These are phyloP conservation scores for Murraya koenigii DNA, from an alignment of 345 rosid genomes.

Conservation along the genomic window DNA sequence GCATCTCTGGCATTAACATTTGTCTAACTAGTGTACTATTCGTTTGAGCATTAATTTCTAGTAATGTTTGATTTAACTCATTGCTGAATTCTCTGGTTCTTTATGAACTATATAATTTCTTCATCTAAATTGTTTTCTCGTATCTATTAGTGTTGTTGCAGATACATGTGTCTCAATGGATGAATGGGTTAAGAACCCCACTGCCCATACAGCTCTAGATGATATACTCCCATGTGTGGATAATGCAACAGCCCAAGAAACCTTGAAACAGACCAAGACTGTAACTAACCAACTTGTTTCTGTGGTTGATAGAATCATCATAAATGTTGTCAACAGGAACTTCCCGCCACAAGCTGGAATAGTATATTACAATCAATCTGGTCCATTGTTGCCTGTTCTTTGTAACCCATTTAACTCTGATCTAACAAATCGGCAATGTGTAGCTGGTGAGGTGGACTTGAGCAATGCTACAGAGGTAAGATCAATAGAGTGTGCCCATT, in stretches of 20 bases:
- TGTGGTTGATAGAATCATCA: slow-evolving; percentile 50
- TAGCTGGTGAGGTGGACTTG: slow-evolving; percentile 62
- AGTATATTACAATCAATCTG: slow-evolving; percentile 76
- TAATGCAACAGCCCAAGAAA: slow-evolving; percentile 85
- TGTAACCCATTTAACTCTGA: slow-evolving; percentile 82
- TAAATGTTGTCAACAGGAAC: slow-evolving; percentile 50
- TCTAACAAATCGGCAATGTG: slow-evolving; percentile 54
- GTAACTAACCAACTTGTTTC: slow-evolving; percentile 57
- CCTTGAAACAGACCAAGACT: slow-evolving; percentile 53
- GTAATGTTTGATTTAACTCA: neutral
- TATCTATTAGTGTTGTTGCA: slow-evolving; percentile 60
- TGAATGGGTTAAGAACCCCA: slow-evolving; percentile 84
- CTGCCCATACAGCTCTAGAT: slow-evolving; percentile 85
- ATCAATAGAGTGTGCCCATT: neutral
- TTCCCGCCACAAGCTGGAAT: slow-evolving; percentile 40
- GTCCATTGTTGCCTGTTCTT: slow-evolving; percentile 69
- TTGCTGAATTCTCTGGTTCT: neutral
- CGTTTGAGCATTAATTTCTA: neutral
- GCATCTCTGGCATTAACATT: neutral
- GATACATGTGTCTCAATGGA: slow-evolving; percentile 95
- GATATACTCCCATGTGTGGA: slow-evolving; percentile 93
- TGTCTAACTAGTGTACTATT: neutral
- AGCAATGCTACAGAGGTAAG: slow-evolving; percentile 68
- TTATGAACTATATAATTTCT: too few relatives aligned
- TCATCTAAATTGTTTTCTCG: slow-evolving; percentile 1